These are phyloP conservation scores for Stygiomarasmius scandens DNA, from an alignment of 1,284 basidiomycete species.

Conservation along the genomic window DNA sequence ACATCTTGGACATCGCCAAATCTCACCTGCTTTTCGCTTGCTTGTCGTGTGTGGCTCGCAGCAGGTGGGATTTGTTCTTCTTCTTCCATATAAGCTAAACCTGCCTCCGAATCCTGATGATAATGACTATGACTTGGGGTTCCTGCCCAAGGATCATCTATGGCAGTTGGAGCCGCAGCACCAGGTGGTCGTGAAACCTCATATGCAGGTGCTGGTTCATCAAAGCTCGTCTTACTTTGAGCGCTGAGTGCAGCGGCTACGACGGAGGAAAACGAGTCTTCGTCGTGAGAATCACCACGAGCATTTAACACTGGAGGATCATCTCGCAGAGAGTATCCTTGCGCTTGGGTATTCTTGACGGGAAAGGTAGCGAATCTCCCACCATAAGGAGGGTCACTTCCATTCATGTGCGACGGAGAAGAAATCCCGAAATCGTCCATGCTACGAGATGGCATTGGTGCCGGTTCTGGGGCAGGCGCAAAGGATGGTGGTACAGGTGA, in stretches of 20 bases:
- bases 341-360: constrained; percentile 26
- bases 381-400: constrained; percentile 26
- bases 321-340: constrained; percentile 17
- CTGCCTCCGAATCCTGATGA: constrained; percentile 1
- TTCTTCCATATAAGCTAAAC: constrained; percentile 46
- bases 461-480: not conserved
- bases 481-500: constrained; percentile 4
- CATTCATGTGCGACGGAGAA: constrained; percentile 18
- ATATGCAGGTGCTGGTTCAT: constrained; percentile 18
- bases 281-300: constrained; percentile 28
- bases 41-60: constrained; percentile 17
- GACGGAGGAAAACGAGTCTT: constrained; percentile 53
- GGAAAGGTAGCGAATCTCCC: constrained; percentile 65
- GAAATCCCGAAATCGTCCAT: constrained; percentile 45
- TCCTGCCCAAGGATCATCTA: constrained; percentile 13
- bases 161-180: constrained; percentile 8
- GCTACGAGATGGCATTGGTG: constrained; percentile 15
- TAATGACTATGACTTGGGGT: not conserved
- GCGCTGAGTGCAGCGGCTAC: constrained; percentile 50
- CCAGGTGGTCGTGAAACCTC: constrained; percentile 15
- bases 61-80: constrained; percentile 18
- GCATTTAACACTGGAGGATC: constrained; percentile 18
- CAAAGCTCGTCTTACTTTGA: constrained; percentile 11
- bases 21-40: constrained; percentile 36
- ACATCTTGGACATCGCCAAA: constrained; percentile 41